phyloP scores from a whole-genome alignment of 2,329 filamentous ascomycete genomes.

The Ophiostoma sp. region DNA sequence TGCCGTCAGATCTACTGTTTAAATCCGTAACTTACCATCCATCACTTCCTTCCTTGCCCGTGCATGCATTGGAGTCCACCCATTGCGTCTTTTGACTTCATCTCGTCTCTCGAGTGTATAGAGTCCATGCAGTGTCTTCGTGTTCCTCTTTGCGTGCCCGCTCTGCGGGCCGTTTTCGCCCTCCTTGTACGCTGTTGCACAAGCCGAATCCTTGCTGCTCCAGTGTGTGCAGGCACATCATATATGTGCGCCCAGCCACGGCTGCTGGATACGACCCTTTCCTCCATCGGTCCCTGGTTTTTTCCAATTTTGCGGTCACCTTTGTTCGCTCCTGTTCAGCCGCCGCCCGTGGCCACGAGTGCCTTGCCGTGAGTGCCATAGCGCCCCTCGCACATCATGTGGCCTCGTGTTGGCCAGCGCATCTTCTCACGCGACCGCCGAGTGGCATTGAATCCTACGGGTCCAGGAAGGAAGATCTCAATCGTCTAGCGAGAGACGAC shows the following conservation, averaged over 20 bases:
- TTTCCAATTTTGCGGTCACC: not conserved
- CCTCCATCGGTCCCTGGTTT: not conserved
- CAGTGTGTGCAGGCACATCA: not conserved
- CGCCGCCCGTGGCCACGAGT: not conserved
- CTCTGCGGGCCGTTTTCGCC: not conserved
- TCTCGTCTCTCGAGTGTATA: not conserved
- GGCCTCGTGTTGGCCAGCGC: not conserved
- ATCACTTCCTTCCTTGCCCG: not conserved
- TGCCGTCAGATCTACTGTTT: not conserved
- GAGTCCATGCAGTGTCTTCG: not conserved
- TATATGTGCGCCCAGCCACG: not conserved
- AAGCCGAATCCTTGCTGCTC: not conserved
- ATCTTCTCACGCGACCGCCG: not conserved
- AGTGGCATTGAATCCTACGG: not conserved
- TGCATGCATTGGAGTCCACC: not conserved
- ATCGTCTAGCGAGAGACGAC: too few species aligned
- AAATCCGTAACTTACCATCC: too few species aligned
- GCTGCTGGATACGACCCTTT: not conserved
- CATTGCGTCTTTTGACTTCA: not conserved
- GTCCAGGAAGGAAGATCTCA: too few species aligned
- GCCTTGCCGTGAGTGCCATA: too few species aligned
- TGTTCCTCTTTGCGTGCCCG: not conserved
- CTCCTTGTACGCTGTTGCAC: slow-evolving; percentile 5
- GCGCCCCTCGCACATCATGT: not conserved
- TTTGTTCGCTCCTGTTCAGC: not conserved